These are phyloP conservation scores for Phialemoniopsis sp. DNA, from an alignment of 2,329 filamentous ascomycete genomes.

Conservation along the genomic window DNA sequence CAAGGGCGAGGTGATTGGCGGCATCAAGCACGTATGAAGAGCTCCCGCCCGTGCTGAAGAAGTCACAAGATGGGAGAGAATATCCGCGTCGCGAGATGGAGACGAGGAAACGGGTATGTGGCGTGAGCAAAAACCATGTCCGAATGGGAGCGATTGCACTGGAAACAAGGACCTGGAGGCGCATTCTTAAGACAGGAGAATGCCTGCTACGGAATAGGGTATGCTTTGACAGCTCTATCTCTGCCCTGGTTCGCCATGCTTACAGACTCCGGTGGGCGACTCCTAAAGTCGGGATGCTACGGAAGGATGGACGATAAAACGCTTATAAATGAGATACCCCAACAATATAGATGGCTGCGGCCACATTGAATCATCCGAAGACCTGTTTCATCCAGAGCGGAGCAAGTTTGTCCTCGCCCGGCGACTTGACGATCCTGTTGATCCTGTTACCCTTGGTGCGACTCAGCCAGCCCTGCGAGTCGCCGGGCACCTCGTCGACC, in stretches of 20 bases:
- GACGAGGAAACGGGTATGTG: too few relatives aligned
- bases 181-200: neutral
- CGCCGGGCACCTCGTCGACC: slow-evolving; percentile 56
- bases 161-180: too few relatives aligned
- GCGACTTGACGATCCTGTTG: slow-evolving; percentile 65
- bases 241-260: neutral
- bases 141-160: too few relatives aligned
- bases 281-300: neutral
- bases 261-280: neutral
- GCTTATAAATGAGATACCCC: slow-evolving; percentile 10
- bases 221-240: slow-evolving; percentile 16
- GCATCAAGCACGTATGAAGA: slow-evolving; percentile 68
- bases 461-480: slow-evolving; percentile 75
- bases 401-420: slow-evolving; percentile 65
- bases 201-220: slow-evolving; percentile 17
- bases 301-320: too few relatives aligned
- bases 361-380: slow-evolving; percentile 40
- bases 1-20: slow-evolving; percentile 76
- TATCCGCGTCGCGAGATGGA: too few relatives aligned
- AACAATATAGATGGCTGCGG: slow-evolving; percentile 5
- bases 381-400: slow-evolving; percentile 60
- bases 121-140: too few relatives aligned
- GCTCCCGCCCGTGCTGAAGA: too few relatives aligned
- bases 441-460: slow-evolving; percentile 73
- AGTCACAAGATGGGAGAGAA: too few relatives aligned